phyloP scores from a whole-genome alignment of 805 yeast genomes.

The Wickerhamomyces chambardii region DNA sequence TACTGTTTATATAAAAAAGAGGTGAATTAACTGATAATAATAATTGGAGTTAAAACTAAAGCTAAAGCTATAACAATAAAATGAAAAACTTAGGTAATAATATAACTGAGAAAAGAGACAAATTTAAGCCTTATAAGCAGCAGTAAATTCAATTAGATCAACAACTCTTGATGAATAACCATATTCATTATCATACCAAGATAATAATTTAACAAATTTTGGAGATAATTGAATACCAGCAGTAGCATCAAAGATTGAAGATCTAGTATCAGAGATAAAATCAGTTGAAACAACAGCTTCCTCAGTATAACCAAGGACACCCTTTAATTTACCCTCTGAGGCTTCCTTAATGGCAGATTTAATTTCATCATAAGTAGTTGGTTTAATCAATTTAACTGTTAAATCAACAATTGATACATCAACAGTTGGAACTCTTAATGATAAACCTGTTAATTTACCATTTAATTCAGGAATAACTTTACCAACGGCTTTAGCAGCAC shows the following conservation, averaged over 20 bases:
- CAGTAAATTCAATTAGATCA: constrained; percentile 59
- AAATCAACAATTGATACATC: constrained; percentile 68
- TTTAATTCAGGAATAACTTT: constrained; percentile 63
- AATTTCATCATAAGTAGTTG: constrained; percentile 57
- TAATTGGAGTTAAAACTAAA: too few relatives aligned
- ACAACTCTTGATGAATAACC: constrained; percentile 75
- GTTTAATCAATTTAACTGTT: constrained; percentile 52
- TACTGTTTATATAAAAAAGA: too few relatives aligned
- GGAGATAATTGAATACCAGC: constrained; percentile 68
- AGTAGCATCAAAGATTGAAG: constrained; percentile 59
- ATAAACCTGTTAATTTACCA: constrained; percentile 69
- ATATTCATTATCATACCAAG: constrained; percentile 72
- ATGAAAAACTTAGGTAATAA: too few relatives aligned
- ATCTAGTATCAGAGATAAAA: constrained; percentile 53
- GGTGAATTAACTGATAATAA: too few relatives aligned
- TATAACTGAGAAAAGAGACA: too few relatives aligned
- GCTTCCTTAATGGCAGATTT: constrained; percentile 49
- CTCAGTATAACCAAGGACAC: constrained; percentile 61
- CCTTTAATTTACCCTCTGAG: constrained; percentile 50
- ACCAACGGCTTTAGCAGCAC: constrained; percentile 75
- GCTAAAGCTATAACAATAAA: too few relatives aligned
- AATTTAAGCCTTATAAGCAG: constrained; percentile 17
- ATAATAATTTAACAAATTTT: constrained; percentile 58
- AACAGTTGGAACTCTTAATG: constrained; percentile 67
- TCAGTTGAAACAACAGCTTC: constrained; percentile 66